These are phyloP conservation scores for Multifurca ochricompacta DNA, from an alignment of 768 basidiomycete species.

Conservation along the genomic window DNA sequence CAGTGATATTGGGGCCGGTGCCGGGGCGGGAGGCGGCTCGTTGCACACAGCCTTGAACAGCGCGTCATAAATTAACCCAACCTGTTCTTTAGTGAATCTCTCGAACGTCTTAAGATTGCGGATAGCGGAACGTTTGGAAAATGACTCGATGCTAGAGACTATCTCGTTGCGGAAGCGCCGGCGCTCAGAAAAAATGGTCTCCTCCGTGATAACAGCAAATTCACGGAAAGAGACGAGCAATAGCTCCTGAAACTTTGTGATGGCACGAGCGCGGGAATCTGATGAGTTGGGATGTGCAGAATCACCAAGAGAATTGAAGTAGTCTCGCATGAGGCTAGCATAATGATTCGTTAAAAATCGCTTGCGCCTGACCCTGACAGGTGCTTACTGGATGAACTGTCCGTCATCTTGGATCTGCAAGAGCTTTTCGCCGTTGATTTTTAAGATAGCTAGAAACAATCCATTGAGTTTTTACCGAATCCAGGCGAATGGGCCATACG, in stretches of 20 bases:
- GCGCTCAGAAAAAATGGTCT: slow-evolving; percentile 83
- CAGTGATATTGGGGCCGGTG: slow-evolving; percentile 42
- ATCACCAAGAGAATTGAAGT: slow-evolving; percentile 88
- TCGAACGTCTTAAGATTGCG: slow-evolving; percentile 77
- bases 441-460: slow-evolving; percentile 67
- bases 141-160: slow-evolving; percentile 86
- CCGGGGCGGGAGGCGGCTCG: slow-evolving; percentile 49
- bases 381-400: slow-evolving; percentile 76
- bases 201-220: slow-evolving; percentile 93
- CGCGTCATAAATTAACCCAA: slow-evolving; percentile 86
- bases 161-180: slow-evolving; percentile 82
- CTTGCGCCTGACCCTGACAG: background rate
- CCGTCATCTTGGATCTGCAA: slow-evolving; percentile 95
- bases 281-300: slow-evolving; percentile 87
- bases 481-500: slow-evolving; percentile 24
- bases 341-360: background rate
- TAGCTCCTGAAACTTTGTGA: slow-evolving; percentile 95
- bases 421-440: slow-evolving; percentile 92
- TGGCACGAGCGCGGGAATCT: slow-evolving; percentile 85
- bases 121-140: slow-evolving; percentile 86
- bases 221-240: slow-evolving; percentile 96
- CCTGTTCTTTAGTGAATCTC: slow-evolving; percentile 81
- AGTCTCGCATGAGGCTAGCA: slow-evolving; percentile 82
- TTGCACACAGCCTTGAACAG: slow-evolving; percentile 79
- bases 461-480: background rate